Base-by-base conservation (phyloP, 1,284 basidiomycete species). In the Agroathelia rolfsii region DNA sequence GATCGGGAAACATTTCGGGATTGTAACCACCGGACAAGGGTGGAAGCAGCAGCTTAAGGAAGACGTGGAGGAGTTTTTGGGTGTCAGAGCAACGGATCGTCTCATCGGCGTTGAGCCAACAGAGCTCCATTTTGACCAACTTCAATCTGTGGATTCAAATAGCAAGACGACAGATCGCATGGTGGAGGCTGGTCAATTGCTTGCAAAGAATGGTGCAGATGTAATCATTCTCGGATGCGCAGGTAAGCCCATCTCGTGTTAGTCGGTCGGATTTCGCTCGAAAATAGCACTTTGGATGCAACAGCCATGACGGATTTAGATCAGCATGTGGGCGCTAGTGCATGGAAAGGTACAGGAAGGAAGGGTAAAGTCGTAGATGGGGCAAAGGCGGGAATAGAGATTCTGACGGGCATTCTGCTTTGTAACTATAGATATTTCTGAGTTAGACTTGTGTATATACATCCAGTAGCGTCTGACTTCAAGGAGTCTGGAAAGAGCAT, bases 181-280 rank as follows among this genome's bases (percentile, higher is more conserved):
- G 32, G 53, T 51, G 37, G 45, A 46, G 32, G 44, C 44, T 4
- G 50, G 49, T 25, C 43, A 32, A 9, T 45, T 41, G 31, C 47
- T 57, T 14, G 55, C 47, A 2, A 36, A 31, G 15, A 36, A 45
- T 27, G 57, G 56, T 8, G 48, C 47, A 1, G 56, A 58, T 37
- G 54, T 57, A 3, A 49, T 61, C 24, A 43, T 59, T 26, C 35
- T 59, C 16, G 58, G 56, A 14, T 59, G 57, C 37, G 56, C 52
- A 31, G 48, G 49, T 48, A 36, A 18, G 30, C 5, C 6, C 17
- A 17, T 5, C 7, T 13, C 11, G n/a, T 23, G 9, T 12, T 19
- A 30, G 6, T 30, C 11, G 9, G 6, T 17, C 15, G 6, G 6
- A 13, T 12, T 30, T 7, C 28, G 16, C 6, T 17, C n/a, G 11